phyloP scores from a whole-genome alignment of 2,329 filamentous ascomycete species.

The Fusarium buharicum region DNA sequence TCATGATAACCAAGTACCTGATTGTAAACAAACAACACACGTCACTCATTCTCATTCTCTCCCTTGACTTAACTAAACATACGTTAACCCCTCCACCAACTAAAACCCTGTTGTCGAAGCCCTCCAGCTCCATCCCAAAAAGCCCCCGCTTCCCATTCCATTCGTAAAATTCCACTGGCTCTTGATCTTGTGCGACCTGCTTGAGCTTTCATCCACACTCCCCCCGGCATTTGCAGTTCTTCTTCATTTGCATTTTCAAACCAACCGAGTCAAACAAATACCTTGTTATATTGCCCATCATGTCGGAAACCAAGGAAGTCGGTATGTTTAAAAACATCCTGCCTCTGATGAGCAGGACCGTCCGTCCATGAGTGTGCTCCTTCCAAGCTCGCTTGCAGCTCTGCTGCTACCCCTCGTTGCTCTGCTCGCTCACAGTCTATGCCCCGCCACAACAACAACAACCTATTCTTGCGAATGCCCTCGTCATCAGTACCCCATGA shows the following conservation, averaged over 20 bases:
- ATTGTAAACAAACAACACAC: constrained; percentile 21
- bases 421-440: constrained; percentile 17
- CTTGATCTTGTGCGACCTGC: constrained; percentile 39
- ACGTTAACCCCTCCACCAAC: constrained; percentile 37
- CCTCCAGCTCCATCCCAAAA: constrained; percentile 35
- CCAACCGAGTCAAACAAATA: constrained; percentile 32
- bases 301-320: constrained; percentile 59
- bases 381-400: constrained; percentile 15
- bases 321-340: constrained; percentile 50
- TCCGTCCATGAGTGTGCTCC: constrained; percentile 1
- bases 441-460: constrained; percentile 44
- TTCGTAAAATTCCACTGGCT: constrained; percentile 41
- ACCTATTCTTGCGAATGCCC: constrained; percentile 36
- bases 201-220: constrained; percentile 40
- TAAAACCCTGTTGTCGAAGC: constrained; percentile 41
- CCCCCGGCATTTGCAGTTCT: constrained; percentile 37
- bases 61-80: too few relatives aligned
- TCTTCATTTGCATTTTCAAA: constrained; percentile 29
- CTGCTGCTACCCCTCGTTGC: constrained; percentile 41
- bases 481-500: constrained; percentile 40
- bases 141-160: constrained; percentile 40
- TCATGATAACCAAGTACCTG: neutral
- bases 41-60: neutral
- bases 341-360: neutral
- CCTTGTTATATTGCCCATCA: constrained; percentile 47